Evolutionary conservation across 176 grass and related monocot genomes (phyloP), one percentile per base, ranked within the genome.

Genomic region (Ananas comosus): DNA sequence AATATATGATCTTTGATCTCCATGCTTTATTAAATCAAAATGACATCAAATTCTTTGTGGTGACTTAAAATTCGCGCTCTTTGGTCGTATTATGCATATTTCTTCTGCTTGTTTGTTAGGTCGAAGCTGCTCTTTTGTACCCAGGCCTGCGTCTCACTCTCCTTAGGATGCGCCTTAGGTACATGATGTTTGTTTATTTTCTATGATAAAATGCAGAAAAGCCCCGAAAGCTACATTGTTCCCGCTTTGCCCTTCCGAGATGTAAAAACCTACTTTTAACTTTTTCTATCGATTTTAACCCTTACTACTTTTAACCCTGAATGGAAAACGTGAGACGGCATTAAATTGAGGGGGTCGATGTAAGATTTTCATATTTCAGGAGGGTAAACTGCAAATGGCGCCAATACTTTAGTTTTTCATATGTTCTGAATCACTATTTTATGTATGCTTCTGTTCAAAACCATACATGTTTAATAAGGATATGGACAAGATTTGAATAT

Each of bases 91-190:
- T 51, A 22, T 71, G 5, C 18, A 67, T 69, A 24, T 68, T 64
- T 48, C 63, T 13, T 94, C 65, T 78, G 64, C 19, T 17, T 42
- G 1, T 56, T 78, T 73, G 68, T 77, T 42, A 97, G 93, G 72
- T 97, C 53, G 81, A 90, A 73, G 12, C 87, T 71, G 93, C 82
- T 64, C 83, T 97, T 48, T 78, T 97, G 54, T 97, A 97, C 76
- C 83, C 86, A 25, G 89, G 93, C 12, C 65, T 81, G 74, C 83
- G 86, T 12, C 85, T 59, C 54, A 97, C 93, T 48, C 81, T 92
- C 52, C 81, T 92, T 74, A 90, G 82, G 68, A 92, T 97, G 93
- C 25, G 14, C 53, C 89, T 97, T 70, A 88, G 94, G 83, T 90
- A 92, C 59, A 42, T 78, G 18, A 47, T 59, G 64, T 64, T 25